Percentiles rank a stretch among this genome's conserved stretches.
phyloP scores from a whole-genome alignment of 176 grass and related monocot species.

The Metroxylon sagu region DNA sequence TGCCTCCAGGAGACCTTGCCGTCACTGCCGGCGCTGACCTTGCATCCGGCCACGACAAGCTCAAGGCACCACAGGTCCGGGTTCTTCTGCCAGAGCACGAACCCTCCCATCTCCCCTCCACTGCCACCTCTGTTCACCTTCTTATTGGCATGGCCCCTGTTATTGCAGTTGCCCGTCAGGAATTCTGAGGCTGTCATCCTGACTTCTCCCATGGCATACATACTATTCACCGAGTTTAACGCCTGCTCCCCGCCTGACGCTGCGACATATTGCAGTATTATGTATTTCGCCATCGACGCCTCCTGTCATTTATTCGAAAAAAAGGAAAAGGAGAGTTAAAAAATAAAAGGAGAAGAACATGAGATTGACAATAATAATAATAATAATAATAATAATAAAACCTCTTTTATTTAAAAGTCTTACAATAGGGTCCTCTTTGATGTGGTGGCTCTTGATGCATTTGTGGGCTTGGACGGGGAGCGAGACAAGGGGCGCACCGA shows the following conservation, averaged over 20 bases:
- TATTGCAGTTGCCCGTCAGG: constrained; percentile 35
- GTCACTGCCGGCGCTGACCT: constrained; percentile 96
- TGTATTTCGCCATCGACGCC: constrained; percentile 86
- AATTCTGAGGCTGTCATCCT: constrained; percentile 79
- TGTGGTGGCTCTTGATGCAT: constrained; percentile 55
- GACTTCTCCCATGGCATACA: constrained; percentile 95
- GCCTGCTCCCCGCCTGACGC: constrained; percentile 91
- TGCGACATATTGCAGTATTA: constrained; percentile 95
- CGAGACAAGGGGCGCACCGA: constrained; percentile 89
- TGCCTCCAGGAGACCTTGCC: constrained; percentile 94
- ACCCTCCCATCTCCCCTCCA: constrained; percentile 78
- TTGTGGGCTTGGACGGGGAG: constrained; percentile 67
- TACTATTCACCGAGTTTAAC: constrained; percentile 67
- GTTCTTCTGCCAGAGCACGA: constrained; percentile 99
- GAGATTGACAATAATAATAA: no score
- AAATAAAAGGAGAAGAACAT: not conserved
- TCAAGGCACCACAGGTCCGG: constrained; percentile 96
- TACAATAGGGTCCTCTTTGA: constrained; percentile 78
- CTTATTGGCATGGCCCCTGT: not conserved
- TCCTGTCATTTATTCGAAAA: constrained; percentile 35
- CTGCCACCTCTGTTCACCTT: not conserved
- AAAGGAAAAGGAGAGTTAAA: not conserved
- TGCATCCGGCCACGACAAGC: constrained; percentile 95
- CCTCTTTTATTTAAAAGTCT: not conserved
- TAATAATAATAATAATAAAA: no score